Percentiles rank a stretch among this genome's conserved stretches.
phyloP scores from a whole-genome alignment of 2,329 filamentous ascomycete species.

The Microdochium trichocladiopsis region DNA sequence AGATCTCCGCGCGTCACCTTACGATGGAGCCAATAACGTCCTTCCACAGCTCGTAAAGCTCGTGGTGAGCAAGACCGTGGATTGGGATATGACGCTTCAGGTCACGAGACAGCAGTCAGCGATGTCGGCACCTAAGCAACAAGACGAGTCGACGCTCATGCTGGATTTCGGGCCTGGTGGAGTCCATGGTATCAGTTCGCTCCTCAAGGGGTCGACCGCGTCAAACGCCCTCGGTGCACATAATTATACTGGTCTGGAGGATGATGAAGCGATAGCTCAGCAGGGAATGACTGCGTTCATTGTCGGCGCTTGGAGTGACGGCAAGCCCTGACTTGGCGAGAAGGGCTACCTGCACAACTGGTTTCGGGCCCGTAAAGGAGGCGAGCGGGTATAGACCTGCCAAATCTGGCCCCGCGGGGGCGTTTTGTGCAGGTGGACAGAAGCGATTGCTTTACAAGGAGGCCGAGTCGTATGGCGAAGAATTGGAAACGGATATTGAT shows the following conservation, averaged over 20 bases:
- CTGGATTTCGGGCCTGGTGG: slow-evolving; percentile 23
- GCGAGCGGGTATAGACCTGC: neutral
- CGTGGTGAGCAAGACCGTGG: slow-evolving; percentile 15
- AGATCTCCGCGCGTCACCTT: slow-evolving; percentile 13
- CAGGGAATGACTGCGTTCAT: neutral
- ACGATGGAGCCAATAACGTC: slow-evolving; percentile 6
- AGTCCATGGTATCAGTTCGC: neutral
- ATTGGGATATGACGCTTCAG: slow-evolving; percentile 17
- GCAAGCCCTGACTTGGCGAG: neutral
- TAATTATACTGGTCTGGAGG: neutral
- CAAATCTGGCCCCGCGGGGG: neutral
- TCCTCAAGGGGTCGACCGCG: neutral
- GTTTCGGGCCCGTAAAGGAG: neutral
- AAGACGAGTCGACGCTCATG: slow-evolving; percentile 18
- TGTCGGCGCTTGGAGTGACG: neutral
- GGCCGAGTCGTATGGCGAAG: too few relatives aligned
- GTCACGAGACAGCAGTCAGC: neutral
- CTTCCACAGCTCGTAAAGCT: slow-evolving; percentile 16
- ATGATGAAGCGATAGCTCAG: neutral
- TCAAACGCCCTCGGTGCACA: neutral
- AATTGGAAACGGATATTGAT: too few relatives aligned
- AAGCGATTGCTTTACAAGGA: too few relatives aligned
- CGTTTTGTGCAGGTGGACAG: too few relatives aligned
- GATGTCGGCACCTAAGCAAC: neutral
- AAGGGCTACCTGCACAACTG: neutral